A percentile compares a stretch with the other conserved stretches of the same genome.
Conservation (phyloP, 2,329 filamentous ascomycete genomes). For the Spiromastix sp. region DNA sequence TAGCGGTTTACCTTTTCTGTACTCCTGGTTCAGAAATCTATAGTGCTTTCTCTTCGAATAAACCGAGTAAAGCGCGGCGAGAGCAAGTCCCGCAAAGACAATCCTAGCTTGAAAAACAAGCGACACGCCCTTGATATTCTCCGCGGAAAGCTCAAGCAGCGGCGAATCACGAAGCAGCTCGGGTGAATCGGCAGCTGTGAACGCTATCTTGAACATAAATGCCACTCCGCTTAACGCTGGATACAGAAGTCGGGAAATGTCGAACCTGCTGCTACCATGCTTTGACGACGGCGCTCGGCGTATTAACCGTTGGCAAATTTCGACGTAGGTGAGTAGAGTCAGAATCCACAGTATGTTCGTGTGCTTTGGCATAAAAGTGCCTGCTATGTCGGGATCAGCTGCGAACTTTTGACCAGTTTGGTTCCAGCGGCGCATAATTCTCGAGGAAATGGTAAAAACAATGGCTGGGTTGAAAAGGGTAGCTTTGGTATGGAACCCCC, state of each 20-base stretch:
- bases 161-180: constrained; percentile 51
- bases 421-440: constrained; percentile 74
- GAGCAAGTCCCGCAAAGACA: constrained; percentile 37
- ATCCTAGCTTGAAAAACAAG: constrained; percentile 42
- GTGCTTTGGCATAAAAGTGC: constrained; percentile 54
- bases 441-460: constrained; percentile 49
- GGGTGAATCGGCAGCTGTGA: constrained; percentile 77
- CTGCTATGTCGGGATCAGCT: constrained; percentile 79
- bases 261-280: too few species aligned
- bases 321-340: constrained; percentile 58
- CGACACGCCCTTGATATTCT: constrained; percentile 27
- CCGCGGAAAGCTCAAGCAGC: constrained; percentile 25
- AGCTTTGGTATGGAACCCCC: too few species aligned
- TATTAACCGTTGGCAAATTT: constrained; percentile 40
- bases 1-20: constrained; percentile 1
- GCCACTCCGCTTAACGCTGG: constrained; percentile 39
- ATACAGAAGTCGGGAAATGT: constrained; percentile 7
- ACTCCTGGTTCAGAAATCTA: constrained; percentile 1
- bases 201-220: constrained; percentile 79
- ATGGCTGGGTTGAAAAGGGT: too few species aligned
- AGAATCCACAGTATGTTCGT: constrained; percentile 64
- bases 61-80: constrained; percentile 21
- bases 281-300: constrained; percentile 24
- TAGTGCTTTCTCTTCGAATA: constrained; percentile 9
- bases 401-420: constrained; percentile 95